Conservation (phyloP, 371 early-diverging fungal species). For the Syncephalastrum monosporum region DNA sequence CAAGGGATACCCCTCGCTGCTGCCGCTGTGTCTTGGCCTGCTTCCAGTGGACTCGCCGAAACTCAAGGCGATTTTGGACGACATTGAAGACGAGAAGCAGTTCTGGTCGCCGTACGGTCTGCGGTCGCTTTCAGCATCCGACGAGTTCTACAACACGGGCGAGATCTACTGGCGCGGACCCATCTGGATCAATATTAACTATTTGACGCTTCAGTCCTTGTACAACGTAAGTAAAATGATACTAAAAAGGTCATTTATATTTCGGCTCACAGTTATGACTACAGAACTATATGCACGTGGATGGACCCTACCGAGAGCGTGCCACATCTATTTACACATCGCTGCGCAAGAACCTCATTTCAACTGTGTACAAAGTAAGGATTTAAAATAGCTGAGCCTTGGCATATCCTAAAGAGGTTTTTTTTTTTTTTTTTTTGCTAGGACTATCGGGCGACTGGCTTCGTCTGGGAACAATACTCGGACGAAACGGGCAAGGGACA, state of each 20-base stretch:
- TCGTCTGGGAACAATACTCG: conserved; percentile 94
- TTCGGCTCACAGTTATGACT: background rate
- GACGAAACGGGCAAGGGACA: conserved; percentile 75
- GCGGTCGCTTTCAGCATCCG: conserved; percentile 76
- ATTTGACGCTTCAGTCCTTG: conserved; percentile 75
- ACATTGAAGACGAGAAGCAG: conserved; percentile 70
- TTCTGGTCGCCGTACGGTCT: conserved; percentile 87
- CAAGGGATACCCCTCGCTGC: conserved; percentile 83
- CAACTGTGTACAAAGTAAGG: conserved; percentile 70
- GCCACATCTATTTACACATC: conserved; percentile 72
- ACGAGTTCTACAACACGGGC: conserved; percentile 72
- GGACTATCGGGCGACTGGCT: conserved; percentile 82
- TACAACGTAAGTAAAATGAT: conserved; percentile 50
- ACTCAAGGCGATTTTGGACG: conserved; percentile 68
- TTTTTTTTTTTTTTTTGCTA: conserved; percentile 17
- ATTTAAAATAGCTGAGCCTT: background rate
- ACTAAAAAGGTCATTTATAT: background rate
- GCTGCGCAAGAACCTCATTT: conserved; percentile 76
- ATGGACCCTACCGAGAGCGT: conserved; percentile 69
- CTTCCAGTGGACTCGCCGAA: conserved; percentile 70
- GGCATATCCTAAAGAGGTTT: background rate
- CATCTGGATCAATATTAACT: conserved; percentile 94
- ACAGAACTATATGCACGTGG: conserved; percentile 66
- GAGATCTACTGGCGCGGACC: conserved; percentile 97
- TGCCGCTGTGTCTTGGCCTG: conserved; percentile 81